Percentiles rank a stretch among this genome's conserved stretches.
Conservation (phyloP, 2,329 filamentous ascomycete genomes). For the Lecanoromycetidae sp. region DNA sequence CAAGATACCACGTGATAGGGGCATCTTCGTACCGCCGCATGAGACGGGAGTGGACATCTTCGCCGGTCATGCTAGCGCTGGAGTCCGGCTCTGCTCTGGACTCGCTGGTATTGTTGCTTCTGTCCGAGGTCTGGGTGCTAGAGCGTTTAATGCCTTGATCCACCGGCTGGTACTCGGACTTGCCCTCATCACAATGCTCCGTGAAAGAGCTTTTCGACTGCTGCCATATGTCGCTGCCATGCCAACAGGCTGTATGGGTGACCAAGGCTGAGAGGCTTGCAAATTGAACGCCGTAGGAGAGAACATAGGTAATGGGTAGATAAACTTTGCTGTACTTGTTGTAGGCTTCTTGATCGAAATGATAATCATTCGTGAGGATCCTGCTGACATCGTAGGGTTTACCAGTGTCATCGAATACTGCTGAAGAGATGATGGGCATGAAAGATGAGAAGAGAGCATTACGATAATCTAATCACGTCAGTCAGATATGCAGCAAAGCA, state of each 20-base stretch:
- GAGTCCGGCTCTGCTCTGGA: conserved; percentile 9
- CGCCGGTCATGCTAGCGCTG: conserved; percentile 46
- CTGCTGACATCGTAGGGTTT: conserved; percentile 68
- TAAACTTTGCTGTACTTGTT: conserved; percentile 73
- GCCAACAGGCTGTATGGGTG: conserved; percentile 73
- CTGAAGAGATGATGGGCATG: conserved; percentile 73
- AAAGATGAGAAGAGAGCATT: conserved; percentile 72
- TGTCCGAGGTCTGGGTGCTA: not conserved
- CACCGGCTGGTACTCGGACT: conserved; percentile 44
- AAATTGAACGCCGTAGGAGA: conserved; percentile 79
- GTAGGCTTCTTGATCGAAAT: conserved; percentile 68
- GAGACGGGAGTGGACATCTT: conserved; percentile 73
- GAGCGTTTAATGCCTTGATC: conserved; percentile 13
- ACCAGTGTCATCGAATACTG: conserved; percentile 76
- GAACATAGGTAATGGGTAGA: conserved; percentile 72
- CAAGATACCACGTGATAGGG: conserved; percentile 67
- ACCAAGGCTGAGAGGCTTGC: conserved; percentile 67
- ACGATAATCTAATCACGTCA: conserved; percentile 40
- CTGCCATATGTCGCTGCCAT: conserved; percentile 67
- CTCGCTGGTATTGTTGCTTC: conserved; percentile 16
- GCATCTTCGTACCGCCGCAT: conserved; percentile 77
- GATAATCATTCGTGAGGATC: conserved; percentile 64
- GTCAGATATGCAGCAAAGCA: not conserved
- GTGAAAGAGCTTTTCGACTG: conserved; percentile 60
- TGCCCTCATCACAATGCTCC: conserved; percentile 45